These are phyloP conservation scores for Phytophthora uliginosa DNA, from an alignment of 352 stramenopile species.

Conservation along the genomic window DNA sequence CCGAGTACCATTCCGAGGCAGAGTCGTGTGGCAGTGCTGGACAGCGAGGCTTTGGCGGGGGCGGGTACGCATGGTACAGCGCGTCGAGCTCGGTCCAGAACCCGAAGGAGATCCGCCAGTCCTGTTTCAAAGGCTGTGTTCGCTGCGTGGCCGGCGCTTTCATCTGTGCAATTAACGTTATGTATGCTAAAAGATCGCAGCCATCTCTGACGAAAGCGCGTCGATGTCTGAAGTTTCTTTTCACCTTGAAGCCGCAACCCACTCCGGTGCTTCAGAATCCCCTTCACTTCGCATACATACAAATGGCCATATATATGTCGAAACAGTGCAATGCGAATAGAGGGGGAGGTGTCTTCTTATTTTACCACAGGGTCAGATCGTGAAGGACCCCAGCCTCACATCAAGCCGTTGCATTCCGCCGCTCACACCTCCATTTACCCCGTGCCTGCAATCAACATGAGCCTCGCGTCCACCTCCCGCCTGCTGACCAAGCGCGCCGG, in stretches of 20 bases:
- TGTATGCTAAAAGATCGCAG: slow-evolving; percentile 2
- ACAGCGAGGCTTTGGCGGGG: slow-evolving; percentile 57
- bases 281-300: slow-evolving; percentile 14
- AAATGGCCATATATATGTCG: slow-evolving; percentile 12
- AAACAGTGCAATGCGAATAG: slow-evolving; percentile 9
- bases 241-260: slow-evolving; percentile 16
- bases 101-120: slow-evolving; percentile 67
- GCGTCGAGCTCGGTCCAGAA: slow-evolving; percentile 71
- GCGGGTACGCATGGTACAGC: slow-evolving; percentile 52
- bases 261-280: slow-evolving; percentile 3
- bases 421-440: slow-evolving; percentile 12
- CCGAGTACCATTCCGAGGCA: slow-evolving; percentile 49
- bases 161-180: too few species aligned
- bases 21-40: slow-evolving; percentile 40
- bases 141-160: slow-evolving; percentile 15
- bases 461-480: slow-evolving; percentile 26
- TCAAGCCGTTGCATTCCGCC: not conserved
- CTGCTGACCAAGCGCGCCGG: slow-evolving; percentile 27
- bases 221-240: slow-evolving; percentile 13
- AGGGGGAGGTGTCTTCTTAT: slow-evolving; percentile 18
- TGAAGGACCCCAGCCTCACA: not conserved
- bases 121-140: not conserved
- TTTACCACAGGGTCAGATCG: slow-evolving; percentile 7
- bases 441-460: slow-evolving; percentile 22
- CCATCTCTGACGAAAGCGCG: not conserved